phyloP scores from a whole-genome alignment of 1,284 basidiomycete genomes.

The Trametes pubescens region DNA sequence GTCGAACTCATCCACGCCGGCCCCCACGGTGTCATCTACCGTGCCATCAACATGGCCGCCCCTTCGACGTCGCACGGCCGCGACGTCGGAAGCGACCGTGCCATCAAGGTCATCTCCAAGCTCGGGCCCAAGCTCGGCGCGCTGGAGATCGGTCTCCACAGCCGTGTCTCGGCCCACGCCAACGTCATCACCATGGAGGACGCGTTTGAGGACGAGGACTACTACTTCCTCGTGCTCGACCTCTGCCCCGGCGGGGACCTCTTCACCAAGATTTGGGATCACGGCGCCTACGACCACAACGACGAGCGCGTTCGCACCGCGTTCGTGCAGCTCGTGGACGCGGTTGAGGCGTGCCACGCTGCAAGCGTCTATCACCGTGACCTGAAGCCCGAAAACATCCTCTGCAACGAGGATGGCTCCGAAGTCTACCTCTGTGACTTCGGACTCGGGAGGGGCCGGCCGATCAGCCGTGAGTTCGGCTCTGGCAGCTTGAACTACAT shows the following conservation, averaged over 20 bases:
- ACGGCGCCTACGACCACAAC: slow-evolving; percentile 55
- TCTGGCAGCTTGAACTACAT: slow-evolving; percentile 63
- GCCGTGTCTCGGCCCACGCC: slow-evolving; percentile 60
- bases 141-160: slow-evolving; percentile 52
- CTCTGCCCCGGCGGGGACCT: slow-evolving; percentile 71
- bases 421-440: slow-evolving; percentile 71
- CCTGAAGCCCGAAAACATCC: slow-evolving; percentile 79
- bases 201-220: slow-evolving; percentile 63
- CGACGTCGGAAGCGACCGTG: slow-evolving; percentile 23
- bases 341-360: slow-evolving; percentile 67
- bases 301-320: slow-evolving; percentile 58
- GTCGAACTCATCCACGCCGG: slow-evolving; percentile 40
- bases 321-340: slow-evolving; percentile 70
- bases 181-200: slow-evolving; percentile 67
- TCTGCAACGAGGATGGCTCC: slow-evolving; percentile 56
- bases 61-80: slow-evolving; percentile 13
- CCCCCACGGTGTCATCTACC: slow-evolving; percentile 44
- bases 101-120: slow-evolving; percentile 41
- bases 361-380: slow-evolving; percentile 73
- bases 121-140: slow-evolving; percentile 5
- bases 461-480: slow-evolving; percentile 59
- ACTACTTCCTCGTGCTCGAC: slow-evolving; percentile 69
- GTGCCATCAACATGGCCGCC: slow-evolving; percentile 39
- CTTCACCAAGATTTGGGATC: slow-evolving; percentile 65
- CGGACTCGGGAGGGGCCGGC: slow-evolving; percentile 67